These are phyloP conservation scores for Vanilla planifolia DNA, from an alignment of 106 monocot species.

Conservation along the genomic window DNA sequence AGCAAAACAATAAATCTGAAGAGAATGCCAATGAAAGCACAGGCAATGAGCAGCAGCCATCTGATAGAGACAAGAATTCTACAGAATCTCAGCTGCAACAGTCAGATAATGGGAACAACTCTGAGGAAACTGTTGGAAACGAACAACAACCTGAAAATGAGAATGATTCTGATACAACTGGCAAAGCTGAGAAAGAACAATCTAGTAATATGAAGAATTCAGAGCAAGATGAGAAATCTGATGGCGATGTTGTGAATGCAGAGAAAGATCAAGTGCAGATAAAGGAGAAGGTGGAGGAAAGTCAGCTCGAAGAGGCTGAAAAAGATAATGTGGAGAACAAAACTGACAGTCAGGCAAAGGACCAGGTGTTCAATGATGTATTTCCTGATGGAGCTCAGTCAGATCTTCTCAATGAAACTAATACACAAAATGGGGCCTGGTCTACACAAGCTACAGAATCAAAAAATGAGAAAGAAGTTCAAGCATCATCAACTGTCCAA, in stretches of 20 bases:
- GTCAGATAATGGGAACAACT: not conserved
- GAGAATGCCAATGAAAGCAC: slow-evolving; percentile 5
- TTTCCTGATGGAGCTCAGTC: slow-evolving; percentile 64
- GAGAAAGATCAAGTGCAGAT: slow-evolving; percentile 20
- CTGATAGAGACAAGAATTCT: slow-evolving; percentile 5
- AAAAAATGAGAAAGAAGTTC: slow-evolving; percentile 67
- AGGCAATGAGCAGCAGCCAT: slow-evolving; percentile 5
- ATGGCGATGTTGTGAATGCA: slow-evolving; percentile 15
- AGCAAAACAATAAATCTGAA: slow-evolving; percentile 14
- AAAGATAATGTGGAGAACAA: slow-evolving; percentile 18
- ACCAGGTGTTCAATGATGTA: slow-evolving; percentile 21
- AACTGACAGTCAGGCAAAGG: slow-evolving; percentile 21
- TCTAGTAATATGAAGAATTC: slow-evolving; percentile 13
- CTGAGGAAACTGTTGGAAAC: slow-evolving; percentile 15
- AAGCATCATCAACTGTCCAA: slow-evolving; percentile 16
- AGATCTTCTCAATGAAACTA: slow-evolving; percentile 81
- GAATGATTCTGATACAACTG: slow-evolving; percentile 6
- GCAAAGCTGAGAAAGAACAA: slow-evolving; percentile 11
- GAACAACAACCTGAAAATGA: slow-evolving; percentile 10
- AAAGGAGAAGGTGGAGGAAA: slow-evolving; percentile 25
- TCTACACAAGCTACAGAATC: slow-evolving; percentile 79
- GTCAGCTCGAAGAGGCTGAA: slow-evolving; percentile 20
- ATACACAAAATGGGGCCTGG: slow-evolving; percentile 52
- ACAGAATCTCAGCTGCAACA: not conserved
- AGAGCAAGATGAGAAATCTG: slow-evolving; percentile 14